phyloP scores from a whole-genome alignment of 1,284 basidiomycete genomes.

The Boletellus sp. region DNA sequence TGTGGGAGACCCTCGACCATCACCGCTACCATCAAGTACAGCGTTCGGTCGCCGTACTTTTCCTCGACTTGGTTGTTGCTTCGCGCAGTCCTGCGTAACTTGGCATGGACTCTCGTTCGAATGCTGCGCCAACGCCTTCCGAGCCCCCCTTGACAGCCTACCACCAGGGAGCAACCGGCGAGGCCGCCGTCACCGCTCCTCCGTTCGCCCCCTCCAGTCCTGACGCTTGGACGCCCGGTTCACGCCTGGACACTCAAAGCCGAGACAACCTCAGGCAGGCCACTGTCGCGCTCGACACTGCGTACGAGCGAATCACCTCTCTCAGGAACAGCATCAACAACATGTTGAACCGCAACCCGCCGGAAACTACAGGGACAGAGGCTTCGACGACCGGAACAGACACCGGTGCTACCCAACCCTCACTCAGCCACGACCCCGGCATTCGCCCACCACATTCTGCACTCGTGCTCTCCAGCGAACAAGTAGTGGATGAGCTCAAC shows the following conservation, averaged over 20 bases:
- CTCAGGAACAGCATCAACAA: constrained; percentile 42
- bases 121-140: constrained; percentile 11
- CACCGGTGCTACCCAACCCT: constrained; percentile 5
- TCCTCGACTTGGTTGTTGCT: not conserved
- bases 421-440: constrained; percentile 17
- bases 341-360: constrained; percentile 37
- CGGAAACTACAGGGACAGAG: constrained; percentile 13
- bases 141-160: constrained; percentile 14
- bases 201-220: constrained; percentile 7
- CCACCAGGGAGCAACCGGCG: constrained; percentile 7
- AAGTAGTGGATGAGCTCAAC: constrained; percentile 27
- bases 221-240: constrained; percentile 12
- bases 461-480: constrained; percentile 31
- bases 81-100: constrained; percentile 3
- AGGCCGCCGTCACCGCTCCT: constrained; percentile 5
- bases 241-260: constrained; percentile 22
- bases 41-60: not conserved
- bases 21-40: too few relatives aligned
- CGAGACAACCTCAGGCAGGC: constrained; percentile 43
- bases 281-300: constrained; percentile 46
- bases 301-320: constrained; percentile 49
- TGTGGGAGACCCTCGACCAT: not conserved
- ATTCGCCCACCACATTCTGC: constrained; percentile 35
- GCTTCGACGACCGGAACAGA: constrained; percentile 3
- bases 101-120: constrained; percentile 23